These are phyloP conservation scores for Posidonia oceanica DNA, from an alignment of 116 monocot genomes.

Conservation along the genomic window DNA sequence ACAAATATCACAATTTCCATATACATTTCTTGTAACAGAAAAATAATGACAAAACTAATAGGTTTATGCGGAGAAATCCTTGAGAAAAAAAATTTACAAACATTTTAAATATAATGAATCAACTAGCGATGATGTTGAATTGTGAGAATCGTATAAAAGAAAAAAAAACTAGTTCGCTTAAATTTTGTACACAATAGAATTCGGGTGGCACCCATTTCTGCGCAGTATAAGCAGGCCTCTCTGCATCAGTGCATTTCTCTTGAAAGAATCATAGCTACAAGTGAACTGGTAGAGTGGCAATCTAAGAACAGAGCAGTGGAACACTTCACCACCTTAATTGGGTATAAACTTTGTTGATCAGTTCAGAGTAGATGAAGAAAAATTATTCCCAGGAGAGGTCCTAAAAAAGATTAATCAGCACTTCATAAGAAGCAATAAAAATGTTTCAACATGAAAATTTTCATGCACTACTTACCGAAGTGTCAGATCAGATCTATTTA, in stretches of 20 bases:
- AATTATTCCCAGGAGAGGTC: conserved; percentile 31
- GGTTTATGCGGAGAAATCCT: not conserved
- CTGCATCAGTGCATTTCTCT: not conserved
- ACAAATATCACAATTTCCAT: not conserved
- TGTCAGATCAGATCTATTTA: not conserved
- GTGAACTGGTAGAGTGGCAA: not conserved
- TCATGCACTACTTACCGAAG: not conserved
- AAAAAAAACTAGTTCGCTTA: not conserved
- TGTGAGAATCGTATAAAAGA: not conserved
- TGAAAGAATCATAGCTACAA: not conserved
- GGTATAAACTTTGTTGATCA: not conserved
- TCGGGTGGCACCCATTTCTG: not conserved
- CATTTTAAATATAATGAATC: not conserved
- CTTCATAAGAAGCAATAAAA: not conserved
- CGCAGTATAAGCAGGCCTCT: not conserved
- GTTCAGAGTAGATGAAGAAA: conserved; percentile 8
- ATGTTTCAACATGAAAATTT: not conserved
- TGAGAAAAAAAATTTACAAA: not conserved
- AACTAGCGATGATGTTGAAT: not conserved
- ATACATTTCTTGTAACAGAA: conserved; percentile 1
- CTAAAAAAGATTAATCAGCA: conserved; percentile 8
- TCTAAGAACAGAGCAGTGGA: too few species aligned
- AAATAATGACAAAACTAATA: not conserved
- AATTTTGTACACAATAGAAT: not conserved
- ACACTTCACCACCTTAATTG: not conserved